A percentile compares a stretch with the other conserved stretches of the same genome.
Conservation (phyloP, 768 basidiomycete genomes). For the Gloeopeniophorella convolvens region DNA sequence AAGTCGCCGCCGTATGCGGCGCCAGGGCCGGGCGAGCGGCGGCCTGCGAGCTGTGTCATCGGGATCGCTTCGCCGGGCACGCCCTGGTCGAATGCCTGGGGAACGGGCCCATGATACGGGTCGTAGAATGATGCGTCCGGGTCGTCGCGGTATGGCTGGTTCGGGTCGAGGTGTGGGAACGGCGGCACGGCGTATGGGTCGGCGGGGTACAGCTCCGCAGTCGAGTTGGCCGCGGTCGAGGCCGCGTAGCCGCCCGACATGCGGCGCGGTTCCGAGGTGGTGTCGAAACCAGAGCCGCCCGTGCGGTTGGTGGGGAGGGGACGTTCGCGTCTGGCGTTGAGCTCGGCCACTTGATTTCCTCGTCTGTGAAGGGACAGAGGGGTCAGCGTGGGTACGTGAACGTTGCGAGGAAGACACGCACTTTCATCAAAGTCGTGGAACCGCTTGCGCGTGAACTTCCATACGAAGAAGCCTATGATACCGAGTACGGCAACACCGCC, state of each 20-base stretch:
- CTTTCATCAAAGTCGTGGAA: slow-evolving; percentile 67
- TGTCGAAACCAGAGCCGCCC: slow-evolving; percentile 69
- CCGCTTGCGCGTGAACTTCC: slow-evolving; percentile 83
- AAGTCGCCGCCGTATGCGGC: slow-evolving; percentile 14
- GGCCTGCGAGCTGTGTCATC: slow-evolving; percentile 54
- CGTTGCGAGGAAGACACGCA: slow-evolving; percentile 34
- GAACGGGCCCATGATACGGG: slow-evolving; percentile 74
- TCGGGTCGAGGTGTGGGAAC: slow-evolving; percentile 74
- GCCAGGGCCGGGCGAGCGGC: slow-evolving; percentile 26
- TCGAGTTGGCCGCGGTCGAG: slow-evolving; percentile 40
- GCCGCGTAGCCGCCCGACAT: slow-evolving; percentile 39
- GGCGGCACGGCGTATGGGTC: slow-evolving; percentile 85
- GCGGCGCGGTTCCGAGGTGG: slow-evolving; percentile 51
- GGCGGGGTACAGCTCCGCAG: slow-evolving; percentile 33
- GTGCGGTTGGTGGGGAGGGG: slow-evolving; percentile 59
- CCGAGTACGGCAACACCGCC: slow-evolving; percentile 72
- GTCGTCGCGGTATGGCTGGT: slow-evolving; percentile 70
- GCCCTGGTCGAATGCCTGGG: slow-evolving; percentile 53
- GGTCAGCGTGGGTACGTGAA: slow-evolving; percentile 7
- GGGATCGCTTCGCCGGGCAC: slow-evolving; percentile 51
- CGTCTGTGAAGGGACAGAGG: slow-evolving; percentile 38
- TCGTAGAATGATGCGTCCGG: slow-evolving; percentile 53
- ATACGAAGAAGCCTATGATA: slow-evolving; percentile 68
- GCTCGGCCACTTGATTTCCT: slow-evolving; percentile 92
- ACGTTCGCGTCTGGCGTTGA: slow-evolving; percentile 48